Evolutionary conservation across 2,329 filamentous ascomycete species (phyloP), one percentile per base, ranked within the genome.

Genomic region (Colletotrichum incanum): DNA sequence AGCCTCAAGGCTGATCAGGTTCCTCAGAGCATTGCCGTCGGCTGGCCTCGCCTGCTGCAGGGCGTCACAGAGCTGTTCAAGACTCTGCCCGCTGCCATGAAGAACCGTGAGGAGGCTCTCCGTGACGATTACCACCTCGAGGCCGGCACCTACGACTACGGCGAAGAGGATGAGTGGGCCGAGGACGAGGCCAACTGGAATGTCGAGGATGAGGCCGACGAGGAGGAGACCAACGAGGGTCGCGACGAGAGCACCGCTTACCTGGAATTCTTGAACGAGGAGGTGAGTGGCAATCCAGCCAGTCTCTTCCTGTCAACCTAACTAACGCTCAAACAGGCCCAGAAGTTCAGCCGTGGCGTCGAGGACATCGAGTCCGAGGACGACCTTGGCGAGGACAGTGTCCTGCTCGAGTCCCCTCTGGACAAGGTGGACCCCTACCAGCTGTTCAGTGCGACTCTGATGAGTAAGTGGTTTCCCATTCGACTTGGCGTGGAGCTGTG

Each of bases 351-450:
- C 74, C 89, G 91, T 23, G 88, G 92, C 37, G 87, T 89, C 41
- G 81, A 82, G 23, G 88, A 89, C 20, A 91, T 92, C 34, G 89
- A 92, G 60, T 94, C 94, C 1, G 93, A 95, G 34, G 95, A 97
- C 67, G 95, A 98, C 66, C 92, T 98, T 56, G 91, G 97, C 23
- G 96, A 98, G 81, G 96, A 98, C 78, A 96, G 95, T 80, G 93
- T 94, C 71, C 87, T 98, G 63, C 90, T 99, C 2, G 96, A 99
- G 83, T 97, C 96, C 16, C 95, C 96, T 20, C 88, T 99, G 31
- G 96, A 99, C 82, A 96, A 96, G 84, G 89, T 99, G 74, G 96
- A 99, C 84, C 95, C 96, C 2, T 99, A 99, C 79, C 90, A 92
- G 80, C 86, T 98, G 74, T 98, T 99, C 89, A 93, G 94, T 80